These are phyloP conservation scores for Stropharia rugosoannulata DNA, from an alignment of 768 basidiomycete species.

Conservation along the genomic window DNA sequence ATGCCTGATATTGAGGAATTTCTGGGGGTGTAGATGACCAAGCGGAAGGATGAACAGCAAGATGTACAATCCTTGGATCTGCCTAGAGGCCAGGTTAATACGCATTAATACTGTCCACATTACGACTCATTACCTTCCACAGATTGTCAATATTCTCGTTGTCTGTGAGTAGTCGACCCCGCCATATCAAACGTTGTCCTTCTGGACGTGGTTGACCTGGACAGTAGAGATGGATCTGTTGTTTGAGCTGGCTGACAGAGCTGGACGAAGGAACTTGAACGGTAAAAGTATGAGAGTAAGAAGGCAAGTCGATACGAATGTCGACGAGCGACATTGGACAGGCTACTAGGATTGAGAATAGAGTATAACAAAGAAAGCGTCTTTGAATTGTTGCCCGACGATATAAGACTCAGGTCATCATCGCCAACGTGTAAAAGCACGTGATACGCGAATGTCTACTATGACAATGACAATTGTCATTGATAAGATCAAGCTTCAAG, in stretches of 20 bases:
- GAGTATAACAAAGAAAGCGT: conserved; percentile 7
- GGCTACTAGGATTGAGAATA: conserved; percentile 3
- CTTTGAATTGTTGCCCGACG: background rate
- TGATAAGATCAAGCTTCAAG: no score
- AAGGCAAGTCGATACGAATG: conserved; percentile 74
- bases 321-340: conserved; percentile 39
- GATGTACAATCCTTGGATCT: conserved; percentile 64
- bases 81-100: conserved; percentile 34
- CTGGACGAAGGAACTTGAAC: conserved; percentile 46
- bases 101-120: background rate
- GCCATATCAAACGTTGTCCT: conserved; percentile 79
- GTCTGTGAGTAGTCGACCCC: conserved; percentile 66
- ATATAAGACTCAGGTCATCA: conserved; percentile 1
- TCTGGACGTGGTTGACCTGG: conserved; percentile 62
- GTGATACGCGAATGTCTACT: conserved; percentile 18
- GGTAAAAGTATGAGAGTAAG: conserved; percentile 66
- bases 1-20: conserved; percentile 14
- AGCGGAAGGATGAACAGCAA: conserved; percentile 78
- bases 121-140: conserved; percentile 56
- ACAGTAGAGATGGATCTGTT: conserved; percentile 59
- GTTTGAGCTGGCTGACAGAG: conserved; percentile 65
- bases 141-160: conserved; percentile 63
- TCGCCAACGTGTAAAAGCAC: conserved; percentile 25
- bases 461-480: no score
- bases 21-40: conserved; percentile 61